Percentiles rank a stretch among this genome's conserved stretches.
Conservation (phyloP, 345 rosid genomes). For the Eucalyptus marginata region DNA sequence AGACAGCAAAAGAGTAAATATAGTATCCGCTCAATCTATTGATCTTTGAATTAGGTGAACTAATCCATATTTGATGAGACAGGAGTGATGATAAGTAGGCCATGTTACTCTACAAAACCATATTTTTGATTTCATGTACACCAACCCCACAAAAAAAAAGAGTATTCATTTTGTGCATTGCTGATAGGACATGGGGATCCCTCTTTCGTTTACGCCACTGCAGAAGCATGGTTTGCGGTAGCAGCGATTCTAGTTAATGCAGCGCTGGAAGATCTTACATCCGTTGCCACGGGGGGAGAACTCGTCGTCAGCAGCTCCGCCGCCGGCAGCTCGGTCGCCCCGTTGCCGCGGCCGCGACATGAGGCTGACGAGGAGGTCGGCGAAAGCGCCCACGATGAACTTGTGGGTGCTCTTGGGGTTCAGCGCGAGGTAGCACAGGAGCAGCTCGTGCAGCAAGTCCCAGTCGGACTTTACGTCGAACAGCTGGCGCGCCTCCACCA, state of each 20-base stretch:
- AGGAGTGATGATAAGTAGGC: neutral
- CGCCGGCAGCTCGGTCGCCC: neutral
- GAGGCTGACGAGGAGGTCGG: conserved; percentile 65
- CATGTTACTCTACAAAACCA: neutral
- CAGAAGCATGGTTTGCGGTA: neutral
- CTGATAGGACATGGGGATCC: neutral
- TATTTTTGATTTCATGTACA: neutral
- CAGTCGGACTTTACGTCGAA: conserved; percentile 47
- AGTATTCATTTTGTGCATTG: neutral
- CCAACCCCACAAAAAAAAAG: neutral
- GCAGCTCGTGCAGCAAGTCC: conserved; percentile 73
- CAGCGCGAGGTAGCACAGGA: conserved; percentile 53
- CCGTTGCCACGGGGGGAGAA: neutral
- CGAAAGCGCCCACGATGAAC: conserved; percentile 62
- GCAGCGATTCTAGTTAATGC: neutral
- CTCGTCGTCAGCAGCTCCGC: neutral
- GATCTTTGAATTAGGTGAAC: neutral
- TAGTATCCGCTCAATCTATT: neutral
- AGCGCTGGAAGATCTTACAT: neutral
- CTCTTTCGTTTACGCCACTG: neutral
- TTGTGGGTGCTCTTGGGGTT: conserved; percentile 64
- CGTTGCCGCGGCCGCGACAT: conserved; percentile 10
- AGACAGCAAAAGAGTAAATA: neutral
- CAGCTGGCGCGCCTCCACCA: conserved; percentile 68
- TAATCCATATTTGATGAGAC: neutral